Conservation (phyloP, 352 stramenopile species). For the Paralagenidium karlingii region DNA sequence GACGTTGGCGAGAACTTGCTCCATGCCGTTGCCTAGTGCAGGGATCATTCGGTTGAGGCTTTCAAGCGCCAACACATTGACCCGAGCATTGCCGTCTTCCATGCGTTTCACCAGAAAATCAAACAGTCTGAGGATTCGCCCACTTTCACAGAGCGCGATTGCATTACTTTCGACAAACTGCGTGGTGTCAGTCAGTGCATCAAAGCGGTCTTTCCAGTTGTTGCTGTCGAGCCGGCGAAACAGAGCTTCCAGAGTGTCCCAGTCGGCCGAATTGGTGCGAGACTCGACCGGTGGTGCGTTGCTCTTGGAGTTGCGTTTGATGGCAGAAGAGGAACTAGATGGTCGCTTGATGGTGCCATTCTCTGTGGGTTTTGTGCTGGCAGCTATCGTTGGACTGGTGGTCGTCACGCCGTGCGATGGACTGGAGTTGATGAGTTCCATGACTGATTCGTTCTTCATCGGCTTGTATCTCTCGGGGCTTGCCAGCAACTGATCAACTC, state of each 20-base stretch:
- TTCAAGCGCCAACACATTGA: conserved; percentile 46
- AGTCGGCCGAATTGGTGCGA: conserved; percentile 4
- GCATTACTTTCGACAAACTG: conserved; percentile 19
- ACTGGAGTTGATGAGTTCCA: not conserved
- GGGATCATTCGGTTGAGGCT: conserved; percentile 34
- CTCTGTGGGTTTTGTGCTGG: not conserved
- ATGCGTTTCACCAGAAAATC: conserved; percentile 53
- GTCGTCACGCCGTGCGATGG: conserved; percentile 3
- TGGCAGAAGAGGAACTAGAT: not conserved
- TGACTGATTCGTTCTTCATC: too few relatives aligned
- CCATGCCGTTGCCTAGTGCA: conserved; percentile 31
- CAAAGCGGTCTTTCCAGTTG: conserved; percentile 73
- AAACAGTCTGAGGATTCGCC: conserved; percentile 47
- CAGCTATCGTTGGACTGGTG: conserved; percentile 11
- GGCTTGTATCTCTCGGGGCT: not conserved
- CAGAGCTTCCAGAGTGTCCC: conserved; percentile 22
- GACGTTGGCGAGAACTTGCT: conserved; percentile 39
- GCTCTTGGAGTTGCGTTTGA: not conserved
- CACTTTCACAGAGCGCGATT: conserved; percentile 14
- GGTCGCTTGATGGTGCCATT: not conserved
- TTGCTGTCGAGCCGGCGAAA: conserved; percentile 38
- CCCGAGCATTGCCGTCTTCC: conserved; percentile 68
- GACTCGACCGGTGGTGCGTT: conserved; percentile 11
- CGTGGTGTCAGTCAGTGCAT: conserved; percentile 28
- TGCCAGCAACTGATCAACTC: conserved; percentile 44